Percentiles rank a stretch among this genome's conserved stretches.
These are phyloP conservation scores for Stachybotrys chartarum DNA, from an alignment of 2,329 filamentous ascomycete species.

Conservation along the genomic window DNA sequence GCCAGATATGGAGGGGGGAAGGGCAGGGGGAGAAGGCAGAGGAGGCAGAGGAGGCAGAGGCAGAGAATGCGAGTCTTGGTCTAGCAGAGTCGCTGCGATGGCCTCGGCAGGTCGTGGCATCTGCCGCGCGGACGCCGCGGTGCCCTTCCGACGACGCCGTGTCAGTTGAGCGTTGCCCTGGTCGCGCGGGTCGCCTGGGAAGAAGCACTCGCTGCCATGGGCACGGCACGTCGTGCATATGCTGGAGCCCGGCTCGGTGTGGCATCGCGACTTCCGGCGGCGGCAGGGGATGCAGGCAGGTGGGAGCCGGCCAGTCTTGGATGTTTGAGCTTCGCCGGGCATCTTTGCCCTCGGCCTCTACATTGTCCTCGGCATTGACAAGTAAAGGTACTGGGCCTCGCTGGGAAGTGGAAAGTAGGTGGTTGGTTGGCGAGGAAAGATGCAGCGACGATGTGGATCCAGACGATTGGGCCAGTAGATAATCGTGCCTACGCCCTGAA, in stretches of 20 bases:
- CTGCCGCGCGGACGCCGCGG: neutral
- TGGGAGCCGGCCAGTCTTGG: neutral
- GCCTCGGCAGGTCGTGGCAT: neutral
- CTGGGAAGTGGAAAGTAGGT: neutral
- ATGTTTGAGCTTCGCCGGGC: neutral
- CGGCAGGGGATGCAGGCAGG: neutral
- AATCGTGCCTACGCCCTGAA: no score
- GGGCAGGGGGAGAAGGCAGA: neutral
- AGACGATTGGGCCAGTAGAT: no score
- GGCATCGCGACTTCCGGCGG: neutral
- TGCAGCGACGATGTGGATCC: no score
- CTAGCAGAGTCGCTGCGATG: neutral
- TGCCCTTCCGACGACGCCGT: neutral
- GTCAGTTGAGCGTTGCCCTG: neutral
- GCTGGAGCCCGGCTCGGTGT: neutral
- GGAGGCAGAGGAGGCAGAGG: neutral
- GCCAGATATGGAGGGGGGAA: neutral
- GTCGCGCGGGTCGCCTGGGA: neutral
- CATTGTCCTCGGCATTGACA: neutral
- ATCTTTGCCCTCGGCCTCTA: neutral
- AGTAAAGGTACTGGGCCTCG: neutral
- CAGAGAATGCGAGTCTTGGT: neutral
- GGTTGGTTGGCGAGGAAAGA: no score
- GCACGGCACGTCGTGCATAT: neutral
- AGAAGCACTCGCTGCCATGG: neutral